Evolutionary conservation across 2,329 filamentous ascomycete genomes (phyloP).

Genomic region (Ophiostoma pallidulum): DNA sequence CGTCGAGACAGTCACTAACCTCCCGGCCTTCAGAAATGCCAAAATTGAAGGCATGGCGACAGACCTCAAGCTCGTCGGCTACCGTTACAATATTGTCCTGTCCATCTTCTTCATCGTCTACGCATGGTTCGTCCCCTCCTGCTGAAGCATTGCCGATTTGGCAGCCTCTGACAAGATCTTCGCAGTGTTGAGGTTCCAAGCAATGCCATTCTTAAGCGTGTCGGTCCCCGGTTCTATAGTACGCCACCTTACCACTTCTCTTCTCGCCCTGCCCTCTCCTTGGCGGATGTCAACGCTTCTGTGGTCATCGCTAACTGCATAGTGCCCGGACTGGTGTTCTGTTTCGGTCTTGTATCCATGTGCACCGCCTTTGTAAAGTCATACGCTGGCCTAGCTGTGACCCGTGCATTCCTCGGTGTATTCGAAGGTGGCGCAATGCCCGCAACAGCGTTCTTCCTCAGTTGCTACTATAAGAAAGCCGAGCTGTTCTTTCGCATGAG

Average conservation of each 20-base stretch:
- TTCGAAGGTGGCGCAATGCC: conserved; percentile 51
- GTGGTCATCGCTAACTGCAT: background rate
- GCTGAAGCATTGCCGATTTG: background rate
- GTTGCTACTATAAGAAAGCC: conserved; percentile 46
- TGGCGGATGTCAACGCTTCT: too few species aligned
- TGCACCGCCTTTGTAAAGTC: conserved; percentile 43
- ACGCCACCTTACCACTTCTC: conserved; percentile 31
- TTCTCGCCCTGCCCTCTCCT: background rate
- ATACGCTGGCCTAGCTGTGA: conserved; percentile 36
- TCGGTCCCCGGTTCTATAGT: conserved; percentile 40
- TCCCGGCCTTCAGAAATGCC: background rate
- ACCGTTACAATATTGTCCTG: conserved; percentile 46
- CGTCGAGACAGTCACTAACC: too few species aligned
- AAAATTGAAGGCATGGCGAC: background rate
- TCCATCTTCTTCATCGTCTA: conserved; percentile 49
- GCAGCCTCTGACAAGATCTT: too few species aligned
- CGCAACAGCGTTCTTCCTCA: conserved; percentile 47
- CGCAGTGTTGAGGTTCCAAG: conserved; percentile 46
- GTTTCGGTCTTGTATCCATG: conserved; percentile 46
- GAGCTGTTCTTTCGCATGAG: conserved; percentile 47
- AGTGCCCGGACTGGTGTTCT: conserved; percentile 32
- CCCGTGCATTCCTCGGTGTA: conserved; percentile 41
- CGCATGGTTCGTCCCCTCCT: background rate
- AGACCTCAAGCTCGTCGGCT: background rate
- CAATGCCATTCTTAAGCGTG: conserved; percentile 44